These are phyloP conservation scores for Lactarius akahatsu DNA, from an alignment of 768 basidiomycete species.

Conservation along the genomic window DNA sequence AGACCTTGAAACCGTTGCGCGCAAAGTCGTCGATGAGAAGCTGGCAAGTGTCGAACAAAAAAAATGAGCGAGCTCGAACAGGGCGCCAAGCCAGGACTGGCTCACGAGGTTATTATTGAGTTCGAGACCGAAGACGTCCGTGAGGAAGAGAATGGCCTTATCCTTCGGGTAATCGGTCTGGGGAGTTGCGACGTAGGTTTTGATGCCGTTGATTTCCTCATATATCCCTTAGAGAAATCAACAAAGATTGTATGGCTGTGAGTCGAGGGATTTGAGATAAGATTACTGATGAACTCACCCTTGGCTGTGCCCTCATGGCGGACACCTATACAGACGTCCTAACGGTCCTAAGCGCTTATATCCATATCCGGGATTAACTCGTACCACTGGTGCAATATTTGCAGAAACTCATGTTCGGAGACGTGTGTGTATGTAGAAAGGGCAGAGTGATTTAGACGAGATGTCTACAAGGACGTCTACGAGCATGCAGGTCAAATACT, in stretches of 20 bases:
- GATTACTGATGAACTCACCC: conserved; percentile 31
- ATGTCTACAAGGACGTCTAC: neutral
- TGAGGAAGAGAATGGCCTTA: conserved; percentile 43
- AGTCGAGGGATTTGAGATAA: too few species aligned
- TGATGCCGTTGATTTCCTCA: conserved; percentile 39
- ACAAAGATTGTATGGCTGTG: neutral
- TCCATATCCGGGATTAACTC: conserved; percentile 5
- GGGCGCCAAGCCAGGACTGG: neutral
- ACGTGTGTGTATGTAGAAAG: neutral
- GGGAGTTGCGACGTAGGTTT: conserved; percentile 44
- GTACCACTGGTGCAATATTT: conserved; percentile 55
- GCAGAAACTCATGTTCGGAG: conserved; percentile 49
- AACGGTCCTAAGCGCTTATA: neutral
- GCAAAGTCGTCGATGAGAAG: conserved; percentile 47
- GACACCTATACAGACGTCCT: conserved; percentile 32
- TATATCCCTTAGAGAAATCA: conserved; percentile 33
- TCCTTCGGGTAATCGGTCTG: conserved; percentile 36
- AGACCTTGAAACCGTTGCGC: conserved; percentile 37
- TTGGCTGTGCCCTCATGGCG: conserved; percentile 40
- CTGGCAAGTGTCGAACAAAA: conserved; percentile 30
- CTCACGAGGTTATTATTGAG: conserved; percentile 38
- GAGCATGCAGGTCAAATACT: neutral
- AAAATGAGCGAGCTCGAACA: neutral
- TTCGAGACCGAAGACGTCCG: conserved; percentile 41
- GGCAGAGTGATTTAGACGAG: neutral